Evolutionary conservation across 805 yeast species (phyloP).

Genomic region (Sugiyamaella chiloensis): DNA sequence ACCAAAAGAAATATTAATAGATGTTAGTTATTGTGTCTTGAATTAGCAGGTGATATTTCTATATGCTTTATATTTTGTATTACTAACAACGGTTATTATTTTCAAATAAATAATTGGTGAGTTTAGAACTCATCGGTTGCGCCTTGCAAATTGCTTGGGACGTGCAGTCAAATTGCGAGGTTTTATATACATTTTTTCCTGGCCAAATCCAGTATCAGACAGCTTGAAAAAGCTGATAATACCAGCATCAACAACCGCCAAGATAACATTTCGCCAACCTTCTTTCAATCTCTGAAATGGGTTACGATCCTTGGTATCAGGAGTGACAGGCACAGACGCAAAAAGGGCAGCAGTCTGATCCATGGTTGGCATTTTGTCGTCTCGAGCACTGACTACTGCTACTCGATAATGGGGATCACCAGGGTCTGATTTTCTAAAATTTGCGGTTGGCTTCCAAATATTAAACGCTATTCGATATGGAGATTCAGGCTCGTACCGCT

Average conservation of each 20-base stretch:
- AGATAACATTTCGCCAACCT: constrained; percentile 52
- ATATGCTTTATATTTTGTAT: too few species aligned
- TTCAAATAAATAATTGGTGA: too few species aligned
- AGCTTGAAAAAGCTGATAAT: constrained; percentile 32
- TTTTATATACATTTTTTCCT: constrained; percentile 17
- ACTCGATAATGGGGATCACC: constrained; percentile 72
- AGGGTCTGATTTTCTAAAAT: constrained; percentile 67
- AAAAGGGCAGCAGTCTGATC: constrained; percentile 35
- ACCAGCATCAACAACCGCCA: constrained; percentile 77
- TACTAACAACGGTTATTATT: neutral
- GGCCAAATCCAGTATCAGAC: constrained; percentile 22
- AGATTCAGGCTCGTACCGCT: constrained; percentile 9
- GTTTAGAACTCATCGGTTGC: too few species aligned
- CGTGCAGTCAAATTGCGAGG: too few species aligned
- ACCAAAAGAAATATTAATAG: constrained; percentile 10
- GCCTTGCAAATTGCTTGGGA: too few species aligned
- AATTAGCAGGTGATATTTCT: too few species aligned
- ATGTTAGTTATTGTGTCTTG: too few species aligned
- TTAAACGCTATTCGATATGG: constrained; percentile 48
- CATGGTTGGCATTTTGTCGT: constrained; percentile 34
- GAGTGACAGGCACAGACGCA: constrained; percentile 24
- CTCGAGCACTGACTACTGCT: constrained; percentile 47
- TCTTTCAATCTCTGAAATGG: constrained; percentile 43
- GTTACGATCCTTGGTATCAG: constrained; percentile 29
- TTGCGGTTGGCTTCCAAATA: constrained; percentile 77